Evolutionary conservation across 108 stramenopile genomes (phyloP), one percentile per base, ranked within the genome.

Genomic region (Cylindrotheca closterium): DNA sequence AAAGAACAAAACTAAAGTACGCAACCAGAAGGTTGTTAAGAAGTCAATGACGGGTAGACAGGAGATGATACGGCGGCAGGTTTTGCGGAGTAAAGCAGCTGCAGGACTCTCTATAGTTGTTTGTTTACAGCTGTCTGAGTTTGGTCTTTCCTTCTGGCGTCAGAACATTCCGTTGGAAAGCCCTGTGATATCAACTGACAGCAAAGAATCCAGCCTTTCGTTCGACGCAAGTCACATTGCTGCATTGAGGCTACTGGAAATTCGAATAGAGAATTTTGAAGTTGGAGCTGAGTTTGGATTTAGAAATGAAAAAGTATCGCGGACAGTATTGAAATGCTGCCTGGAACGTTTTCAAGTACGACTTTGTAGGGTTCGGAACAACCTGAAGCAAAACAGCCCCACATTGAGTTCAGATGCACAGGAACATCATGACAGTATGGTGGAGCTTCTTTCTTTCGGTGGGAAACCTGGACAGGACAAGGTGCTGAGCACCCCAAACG

Each of bases 261-360:
- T 29, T 49, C 28, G 58, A 30, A 53, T 73, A 57, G 65, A 64
- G 46, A 65, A 65, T 17, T 48, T 76, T 17, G 75, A 81, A 53
- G 30, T 77, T 37, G 75, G 80, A 46, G 19, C 73, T 19, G 80
- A 81, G 34, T 63, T 63, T 55, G 60, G 51, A 30, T 69, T 66
- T 30, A 54, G 60, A 26, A 37, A 42, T 24, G 33, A 67, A 2
- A 29, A 60, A 48, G 49, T 58, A 24, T 55, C 37, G 10, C 71
- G 75, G 23, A 55, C 62, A 47, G 66, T 81, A 1, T 18, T 81
- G 28, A 81, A 81, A 55, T 52, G 59, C 26, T 73, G 54, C 45
- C 34, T 79, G 30, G 54, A 63, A 31, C 34, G 69, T 21, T 61
- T 33, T n/a, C 22, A 33, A 18, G 45, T 79, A 25, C 29, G 37